Evolutionary conservation across 208 protist genomes (phyloP).

Genomic region (Trypanosoma brucei): DNA sequence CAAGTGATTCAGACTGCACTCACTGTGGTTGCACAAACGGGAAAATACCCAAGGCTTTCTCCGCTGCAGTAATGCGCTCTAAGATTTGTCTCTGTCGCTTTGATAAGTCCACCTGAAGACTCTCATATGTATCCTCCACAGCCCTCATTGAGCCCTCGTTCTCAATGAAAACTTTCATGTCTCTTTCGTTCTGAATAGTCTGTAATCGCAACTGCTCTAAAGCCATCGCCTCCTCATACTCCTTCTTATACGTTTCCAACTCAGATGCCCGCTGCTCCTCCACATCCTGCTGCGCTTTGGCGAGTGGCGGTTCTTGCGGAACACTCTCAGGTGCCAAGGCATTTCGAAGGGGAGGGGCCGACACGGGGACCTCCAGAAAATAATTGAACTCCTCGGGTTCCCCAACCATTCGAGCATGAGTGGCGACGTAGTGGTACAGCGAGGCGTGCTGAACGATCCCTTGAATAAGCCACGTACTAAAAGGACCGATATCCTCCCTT

Average conservation of each 20-base stretch:
- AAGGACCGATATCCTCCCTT: conserved; percentile 32
- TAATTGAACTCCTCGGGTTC: conserved; percentile 14
- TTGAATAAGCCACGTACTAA: conserved; percentile 45
- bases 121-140: conserved; percentile 59
- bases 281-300: conserved; percentile 27
- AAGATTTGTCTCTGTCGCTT: conserved; percentile 63
- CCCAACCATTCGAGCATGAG: conserved; percentile 8
- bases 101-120: conserved; percentile 47
- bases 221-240: conserved; percentile 44
- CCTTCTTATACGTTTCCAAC: conserved; percentile 26
- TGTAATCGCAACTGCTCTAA: conserved; percentile 24
- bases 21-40: conserved; percentile 2
- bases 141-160: conserved; percentile 42
- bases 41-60: conserved; percentile 46
- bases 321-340: conserved; percentile 15
- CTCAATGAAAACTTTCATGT: conserved; percentile 70
- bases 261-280: conserved; percentile 39
- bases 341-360: conserved; percentile 29
- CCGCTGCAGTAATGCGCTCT: conserved; percentile 63
- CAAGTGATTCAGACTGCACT: not conserved
- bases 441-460: conserved; percentile 56
- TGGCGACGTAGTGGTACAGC: conserved; percentile 43
- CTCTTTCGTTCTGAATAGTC: conserved; percentile 40
- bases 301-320: conserved; percentile 10
- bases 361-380: conserved; percentile 42